These are phyloP conservation scores for Tolypocladium nubicola DNA, from an alignment of 2,329 filamentous ascomycete genomes.

Conservation along the genomic window DNA sequence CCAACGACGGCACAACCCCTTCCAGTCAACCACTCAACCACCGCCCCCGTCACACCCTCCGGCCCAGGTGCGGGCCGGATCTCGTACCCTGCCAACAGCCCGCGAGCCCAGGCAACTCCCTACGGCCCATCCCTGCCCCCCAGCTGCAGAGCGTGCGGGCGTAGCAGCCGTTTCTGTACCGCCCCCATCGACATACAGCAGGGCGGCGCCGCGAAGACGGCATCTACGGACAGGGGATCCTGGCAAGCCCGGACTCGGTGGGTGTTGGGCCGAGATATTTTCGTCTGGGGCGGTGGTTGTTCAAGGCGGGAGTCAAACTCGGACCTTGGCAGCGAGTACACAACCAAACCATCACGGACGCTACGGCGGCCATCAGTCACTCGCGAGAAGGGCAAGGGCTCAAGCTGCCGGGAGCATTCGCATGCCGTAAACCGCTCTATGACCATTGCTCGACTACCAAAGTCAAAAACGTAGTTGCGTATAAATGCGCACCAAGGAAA, in stretches of 20 bases:
- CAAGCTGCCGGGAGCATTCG: background rate
- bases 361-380: background rate
- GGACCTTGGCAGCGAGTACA: background rate
- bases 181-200: background rate
- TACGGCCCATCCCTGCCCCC: background rate
- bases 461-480: background rate
- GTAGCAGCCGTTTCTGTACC: background rate
- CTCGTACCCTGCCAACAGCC: background rate
- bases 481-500: background rate
- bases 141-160: background rate
- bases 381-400: too few species aligned
- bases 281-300: background rate
- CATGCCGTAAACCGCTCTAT: background rate
- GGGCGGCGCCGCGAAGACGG: background rate
- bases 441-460: background rate
- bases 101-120: background rate
- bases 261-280: background rate
- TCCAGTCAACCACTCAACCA: background rate
- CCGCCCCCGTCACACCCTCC: background rate
- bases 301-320: background rate
- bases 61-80: background rate
- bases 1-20: background rate
- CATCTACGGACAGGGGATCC: background rate
- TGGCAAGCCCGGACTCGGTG: background rate
- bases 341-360: background rate